Base-by-base conservation (phyloP, 2,329 filamentous ascomycete species). In the Aspergillus proliferans region DNA sequence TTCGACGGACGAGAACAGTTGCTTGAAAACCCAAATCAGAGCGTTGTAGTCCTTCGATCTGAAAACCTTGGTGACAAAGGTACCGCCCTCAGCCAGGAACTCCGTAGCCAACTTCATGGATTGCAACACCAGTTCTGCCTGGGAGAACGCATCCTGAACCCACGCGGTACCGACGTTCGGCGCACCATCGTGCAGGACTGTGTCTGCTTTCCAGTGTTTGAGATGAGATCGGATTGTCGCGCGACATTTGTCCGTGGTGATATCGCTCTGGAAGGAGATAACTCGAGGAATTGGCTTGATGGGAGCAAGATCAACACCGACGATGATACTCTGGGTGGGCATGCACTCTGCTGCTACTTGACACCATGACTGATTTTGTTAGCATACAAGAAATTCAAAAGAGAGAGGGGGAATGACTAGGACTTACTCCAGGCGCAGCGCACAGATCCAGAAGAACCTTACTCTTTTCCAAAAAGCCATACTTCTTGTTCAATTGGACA, bases 401-500 rank as follows among this genome's bases (percentile, higher is more conserved):
- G 43, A 6, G 5, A 6, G 22, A 22, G 46, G 36, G 36, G 12
- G 26, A 28, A 45, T 43, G 2, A 22, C 15, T 36, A 33, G 21
- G 28, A 77, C 84, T 67, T 77, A 88, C 86, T 71, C 93, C 93
- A 28, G 93, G 93, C 18, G 93, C 93, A 57, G 93, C 93, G 75
- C 93, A 98, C 67, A 98, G 86, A 85, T 98, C 94, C 68, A 98
- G 79, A 53, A 96, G 77, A 62, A 97, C 93, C 76, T 88, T 95
- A 73, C 89, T 94, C 78, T 94, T 92, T 71, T 97, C 90, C 60
- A 98, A 77, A 72, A 98, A 98, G 59, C 89, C 88, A 86, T 95
- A 98, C 70, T 96, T 97, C 75, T 97, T 96, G 76, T 98, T 98
- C 62, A 98, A 77, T 71, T 98, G 92, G 59, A 98, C 92, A 61